Base-by-base conservation (phyloP, 805 yeast genomes). In the Myxozyma kluyveri region DNA sequence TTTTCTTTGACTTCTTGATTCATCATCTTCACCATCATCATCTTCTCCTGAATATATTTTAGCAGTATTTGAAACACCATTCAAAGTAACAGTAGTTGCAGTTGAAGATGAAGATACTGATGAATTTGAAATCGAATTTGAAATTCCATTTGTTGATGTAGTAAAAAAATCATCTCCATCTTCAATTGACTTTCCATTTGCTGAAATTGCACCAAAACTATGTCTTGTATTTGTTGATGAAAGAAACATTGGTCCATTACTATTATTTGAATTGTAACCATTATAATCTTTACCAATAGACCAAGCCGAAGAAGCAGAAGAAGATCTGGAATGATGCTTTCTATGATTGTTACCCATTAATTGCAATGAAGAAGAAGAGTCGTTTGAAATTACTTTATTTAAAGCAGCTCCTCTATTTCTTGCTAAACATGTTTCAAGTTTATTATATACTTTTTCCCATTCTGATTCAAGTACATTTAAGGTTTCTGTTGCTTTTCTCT, bases 361-460 rank as follows among this genome's bases (percentile, higher is more conserved):
- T 12, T n/a, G 4, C 23, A 18, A 4, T 27, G n/a, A n/a, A n/a
- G n/a, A n/a, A n/a, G n/a, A n/a, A n/a, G n/a, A n/a, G n/a, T n/a
- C n/a, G n/a, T n/a, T n/a, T n/a, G n/a, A n/a, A n/a, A n/a, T n/a
- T n/a, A n/a, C n/a, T n/a, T n/a, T n/a, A n/a, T n/a, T n/a, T n/a
- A n/a, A n/a, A n/a, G n/a, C n/a, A n/a, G 19, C 22, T 10, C 19
- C 39, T 6, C 23, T 26, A n/a, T n/a, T 44, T 9, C 23, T 14
- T 18, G 10, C 41, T 17, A 56, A 26, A 42, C 50, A 49, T 18
- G 22, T 29, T 14, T 51, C 52, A 29, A 60, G 35, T n/a, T 50
- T 43, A 17, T 19, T 29, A 17, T 50, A 57, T 1, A 61, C 61
- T 10, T 45, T 42, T 6, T 48, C 32, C 63, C 63, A 60, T 31